These are phyloP conservation scores for Lipomyces kockii DNA, from an alignment of 805 yeast species.

Conservation along the genomic window DNA sequence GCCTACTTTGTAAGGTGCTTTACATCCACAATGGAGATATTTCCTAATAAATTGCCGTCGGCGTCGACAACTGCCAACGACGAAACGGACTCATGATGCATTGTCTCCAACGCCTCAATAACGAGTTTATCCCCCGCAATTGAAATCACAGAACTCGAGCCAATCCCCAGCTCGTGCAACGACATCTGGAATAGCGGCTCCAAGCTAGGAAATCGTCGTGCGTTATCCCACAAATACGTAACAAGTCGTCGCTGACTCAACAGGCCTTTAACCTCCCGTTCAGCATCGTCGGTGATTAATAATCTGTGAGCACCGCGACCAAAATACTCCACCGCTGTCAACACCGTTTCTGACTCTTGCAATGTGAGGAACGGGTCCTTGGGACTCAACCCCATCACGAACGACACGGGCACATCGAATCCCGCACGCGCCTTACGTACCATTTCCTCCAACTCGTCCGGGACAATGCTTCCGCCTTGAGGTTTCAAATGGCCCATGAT, in stretches of 20 bases:
- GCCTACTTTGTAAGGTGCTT: constrained; percentile 58
- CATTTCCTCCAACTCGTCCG: constrained; percentile 46
- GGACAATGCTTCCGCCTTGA: constrained; percentile 29
- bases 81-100: constrained; percentile 80
- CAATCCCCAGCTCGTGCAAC: constrained; percentile 71
- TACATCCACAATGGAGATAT: constrained; percentile 93
- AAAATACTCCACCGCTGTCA: constrained; percentile 78
- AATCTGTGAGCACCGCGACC: constrained; percentile 97
- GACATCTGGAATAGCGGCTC: constrained; percentile 74
- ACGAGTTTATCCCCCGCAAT: constrained; percentile 85
- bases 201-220: constrained; percentile 79
- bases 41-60: constrained; percentile 76
- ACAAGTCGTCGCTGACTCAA: constrained; percentile 89
- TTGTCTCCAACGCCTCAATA: constrained; percentile 81
- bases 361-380: constrained; percentile 87
- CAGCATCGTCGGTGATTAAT: constrained; percentile 66
- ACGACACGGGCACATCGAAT: constrained; percentile 87
- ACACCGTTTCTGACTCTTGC: constrained; percentile 62
- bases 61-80: constrained; percentile 92
- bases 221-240: constrained; percentile 88
- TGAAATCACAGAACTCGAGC: constrained; percentile 71
- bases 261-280: constrained; percentile 67
- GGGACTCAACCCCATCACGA: constrained; percentile 81
- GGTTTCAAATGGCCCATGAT: constrained; percentile 72
- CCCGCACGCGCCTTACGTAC: constrained; percentile 76